These are phyloP conservation scores for Ceratonia siliqua DNA, from an alignment of 306 rosid species.

Conservation along the genomic window DNA sequence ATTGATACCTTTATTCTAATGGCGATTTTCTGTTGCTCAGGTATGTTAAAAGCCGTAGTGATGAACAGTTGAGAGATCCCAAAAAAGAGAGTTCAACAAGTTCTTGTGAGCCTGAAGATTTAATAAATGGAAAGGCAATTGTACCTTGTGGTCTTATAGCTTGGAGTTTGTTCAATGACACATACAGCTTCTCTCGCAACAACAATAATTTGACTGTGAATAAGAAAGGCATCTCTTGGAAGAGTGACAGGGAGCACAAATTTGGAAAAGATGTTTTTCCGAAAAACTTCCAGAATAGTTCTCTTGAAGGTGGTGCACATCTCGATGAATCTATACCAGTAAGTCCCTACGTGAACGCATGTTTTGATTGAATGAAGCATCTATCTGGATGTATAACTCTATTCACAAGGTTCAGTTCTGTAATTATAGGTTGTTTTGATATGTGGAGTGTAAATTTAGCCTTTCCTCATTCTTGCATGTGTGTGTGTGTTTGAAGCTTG, in stretches of 20 bases:
- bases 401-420: not conserved
- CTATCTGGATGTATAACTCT: not conserved
- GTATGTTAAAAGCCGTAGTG: slow-evolving; percentile 91
- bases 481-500: slow-evolving; percentile 2
- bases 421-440: slow-evolving; percentile 15
- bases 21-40: slow-evolving; percentile 39
- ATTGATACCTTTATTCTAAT: slow-evolving; percentile 6
- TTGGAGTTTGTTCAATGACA: slow-evolving; percentile 93
- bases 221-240: slow-evolving; percentile 78
- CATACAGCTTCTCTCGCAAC: slow-evolving; percentile 57
- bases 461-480: not conserved
- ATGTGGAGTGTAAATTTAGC: not conserved
- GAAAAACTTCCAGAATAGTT: slow-evolving; percentile 64
- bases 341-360: slow-evolving; percentile 39
- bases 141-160: slow-evolving; percentile 97
- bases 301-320: slow-evolving; percentile 53
- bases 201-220: slow-evolving; percentile 43
- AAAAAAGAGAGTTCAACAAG: not conserved
- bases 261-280: slow-evolving; percentile 81
- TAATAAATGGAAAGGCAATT: slow-evolving; percentile 37
- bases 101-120: slow-evolving; percentile 73
- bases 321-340: slow-evolving; percentile 48
- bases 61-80: slow-evolving; percentile 57
- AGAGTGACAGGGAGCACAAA: slow-evolving; percentile 88
- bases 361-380: slow-evolving; percentile 23